Base-by-base conservation (phyloP, 2,329 filamentous ascomycete genomes). In the Fusarium nelsonii region DNA sequence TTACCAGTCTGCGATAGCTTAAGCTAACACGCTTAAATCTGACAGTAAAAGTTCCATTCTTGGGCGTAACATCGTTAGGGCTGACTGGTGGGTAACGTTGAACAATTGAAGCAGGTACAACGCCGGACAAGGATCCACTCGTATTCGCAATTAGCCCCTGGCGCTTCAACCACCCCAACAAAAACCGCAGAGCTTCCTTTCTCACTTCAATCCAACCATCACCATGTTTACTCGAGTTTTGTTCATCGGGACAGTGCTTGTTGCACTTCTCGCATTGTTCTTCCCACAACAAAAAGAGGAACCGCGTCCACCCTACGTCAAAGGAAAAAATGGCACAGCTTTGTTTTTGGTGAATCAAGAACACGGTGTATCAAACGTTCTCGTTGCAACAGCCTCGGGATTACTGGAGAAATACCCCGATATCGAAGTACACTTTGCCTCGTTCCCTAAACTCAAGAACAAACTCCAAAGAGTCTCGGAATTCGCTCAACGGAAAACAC, bases 301-400 rank as follows among this genome's bases (percentile, higher is more conserved):
- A 6, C 30, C 23, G 5, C 18, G 41, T 32, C 3, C 36, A 0
- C 58, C 32, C 1, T 63, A 33, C 6, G 14, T 63, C 9, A 34
- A 48, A 12, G 60, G 58, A 6, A 34, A 12, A 12, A 57, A 57
- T 7, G 41, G 36, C 4, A 63, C 49, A 2, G 49, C 54, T 2
- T 18, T 63, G 4, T 63, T 63, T 15, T 30, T 63, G 4, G 43
- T 45, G 2, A 64, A 64, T 4, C 32, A 40, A 8, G 75, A 78
- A 10, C 73, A 74, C 50, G 79, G 80, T 30, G 71, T 79, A 10
- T 76, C 75, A 11, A 82, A 82, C 45, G 78, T 80, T 18, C 77
- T 77, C 52, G 60, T 82, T 6, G 80, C 80, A 2, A 79, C 79
- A 4, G 69, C 71, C 2, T 76, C 73, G 2, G 75, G 78, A 0